A percentile compares a stretch with the other conserved stretches of the same genome.
Conservation (phyloP, 495 filamentous ascomycete species). For the Podospora pseudoanserina region DNA sequence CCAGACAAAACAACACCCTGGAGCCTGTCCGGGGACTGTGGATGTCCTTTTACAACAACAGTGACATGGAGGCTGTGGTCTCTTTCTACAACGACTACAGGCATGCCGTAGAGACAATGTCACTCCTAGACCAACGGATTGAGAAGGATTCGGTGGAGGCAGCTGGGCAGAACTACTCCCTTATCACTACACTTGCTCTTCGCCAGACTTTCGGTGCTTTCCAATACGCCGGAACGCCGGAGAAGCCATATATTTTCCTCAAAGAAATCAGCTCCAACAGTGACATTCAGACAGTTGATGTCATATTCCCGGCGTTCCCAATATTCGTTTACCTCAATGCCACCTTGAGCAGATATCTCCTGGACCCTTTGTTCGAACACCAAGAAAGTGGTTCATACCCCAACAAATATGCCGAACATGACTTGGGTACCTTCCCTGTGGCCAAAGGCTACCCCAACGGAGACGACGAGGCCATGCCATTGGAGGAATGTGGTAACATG, state of each 20-base stretch:
- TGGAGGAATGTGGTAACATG: conserved; percentile 96
- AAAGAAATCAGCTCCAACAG: conserved; percentile 96
- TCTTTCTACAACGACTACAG: conserved; percentile 73
- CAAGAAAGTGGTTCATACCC: conserved; percentile 88
- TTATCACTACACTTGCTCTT: conserved; percentile 78
- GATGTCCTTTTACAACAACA: conserved; percentile 61
- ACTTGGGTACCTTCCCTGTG: conserved; percentile 88
- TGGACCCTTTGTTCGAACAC: conserved; percentile 88
- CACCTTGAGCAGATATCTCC: conserved; percentile 72
- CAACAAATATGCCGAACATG: conserved; percentile 82
- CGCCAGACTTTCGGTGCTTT: conserved; percentile 87
- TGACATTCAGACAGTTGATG: conserved; percentile 92
- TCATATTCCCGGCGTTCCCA: conserved; percentile 88
- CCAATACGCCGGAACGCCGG: conserved; percentile 72
- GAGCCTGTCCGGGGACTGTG: conserved; percentile 71
- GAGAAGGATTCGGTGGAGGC: conserved; percentile 65
- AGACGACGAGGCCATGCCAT: conserved; percentile 84
- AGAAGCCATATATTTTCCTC: conserved; percentile 76
- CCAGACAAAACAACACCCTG: conserved; percentile 63
- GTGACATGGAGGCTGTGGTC: conserved; percentile 50
- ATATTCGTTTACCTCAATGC: conserved; percentile 90
- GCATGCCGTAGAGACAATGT: conserved; percentile 49
- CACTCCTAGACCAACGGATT: conserved; percentile 65
- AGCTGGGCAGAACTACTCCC: conserved; percentile 67
- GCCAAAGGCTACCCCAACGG: conserved; percentile 85